Percentiles rank a stretch among this genome's conserved stretches.
These are phyloP conservation scores for Microbotryum intermedium DNA, from an alignment of 1,284 basidiomycete species.

Conservation along the genomic window DNA sequence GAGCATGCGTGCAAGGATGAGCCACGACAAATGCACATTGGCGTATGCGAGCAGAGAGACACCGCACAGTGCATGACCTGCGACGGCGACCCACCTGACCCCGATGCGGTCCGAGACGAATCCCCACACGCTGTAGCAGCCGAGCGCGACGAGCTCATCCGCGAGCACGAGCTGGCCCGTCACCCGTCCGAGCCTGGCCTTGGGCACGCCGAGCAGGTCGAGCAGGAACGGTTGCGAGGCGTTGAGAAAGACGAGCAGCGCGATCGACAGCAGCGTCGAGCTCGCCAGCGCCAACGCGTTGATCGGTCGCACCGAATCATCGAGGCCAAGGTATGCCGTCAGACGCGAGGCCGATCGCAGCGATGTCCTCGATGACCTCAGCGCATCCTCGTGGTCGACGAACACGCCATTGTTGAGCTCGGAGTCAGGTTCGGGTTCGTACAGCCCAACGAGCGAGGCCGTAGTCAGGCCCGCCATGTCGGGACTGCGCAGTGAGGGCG, in stretches of 20 bases:
- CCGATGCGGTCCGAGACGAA: constrained; percentile 8
- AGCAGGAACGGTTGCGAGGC: constrained; percentile 22
- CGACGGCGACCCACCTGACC: constrained; percentile 2
- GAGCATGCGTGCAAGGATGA: constrained; percentile 13
- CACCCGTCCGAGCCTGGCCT: not conserved
- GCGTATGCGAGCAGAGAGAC: constrained; percentile 12
- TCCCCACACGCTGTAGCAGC: constrained; percentile 20
- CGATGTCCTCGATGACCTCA: no score
- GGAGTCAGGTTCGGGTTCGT: no score
- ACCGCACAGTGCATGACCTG: constrained; percentile 13
- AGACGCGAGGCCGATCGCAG: no score
- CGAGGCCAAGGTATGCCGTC: no score
- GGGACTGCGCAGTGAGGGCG: no score
- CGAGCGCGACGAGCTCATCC: constrained; percentile 27
- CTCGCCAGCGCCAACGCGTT: constrained; percentile 3
- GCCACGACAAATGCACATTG: not conserved
- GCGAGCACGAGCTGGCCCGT: constrained; percentile 23
- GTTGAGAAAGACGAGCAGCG: constrained; percentile 28
- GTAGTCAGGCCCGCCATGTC: no score
- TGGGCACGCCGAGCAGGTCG: constrained; percentile 2
- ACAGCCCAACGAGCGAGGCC: no score
- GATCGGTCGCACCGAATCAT: no score
- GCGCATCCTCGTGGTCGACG: no score
- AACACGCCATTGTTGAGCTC: no score
- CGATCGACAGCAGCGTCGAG: constrained; percentile 15